These are phyloP conservation scores for Vitis hybrid DNA, from an alignment of 177 flowering plant genomes.

Conservation along the genomic window DNA sequence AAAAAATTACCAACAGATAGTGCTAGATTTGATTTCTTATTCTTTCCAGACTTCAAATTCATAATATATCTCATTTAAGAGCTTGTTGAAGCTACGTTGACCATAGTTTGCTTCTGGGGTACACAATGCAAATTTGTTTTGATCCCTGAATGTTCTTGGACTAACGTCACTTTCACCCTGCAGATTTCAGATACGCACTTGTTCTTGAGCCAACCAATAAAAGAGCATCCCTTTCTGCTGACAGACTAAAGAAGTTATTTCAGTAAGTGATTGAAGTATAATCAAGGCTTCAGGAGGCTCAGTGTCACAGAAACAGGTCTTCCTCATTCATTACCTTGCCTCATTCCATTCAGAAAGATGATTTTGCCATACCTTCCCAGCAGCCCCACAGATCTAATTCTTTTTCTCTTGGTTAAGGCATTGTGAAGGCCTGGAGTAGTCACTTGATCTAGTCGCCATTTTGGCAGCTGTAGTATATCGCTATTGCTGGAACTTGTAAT, in stretches of 20 bases:
- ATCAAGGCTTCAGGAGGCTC: background rate
- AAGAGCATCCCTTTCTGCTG: conserved; percentile 71
- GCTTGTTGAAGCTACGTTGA: background rate
- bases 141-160: background rate
- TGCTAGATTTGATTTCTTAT: background rate
- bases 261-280: conserved; percentile 28
- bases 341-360: background rate
- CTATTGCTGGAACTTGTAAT: background rate
- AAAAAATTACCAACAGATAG: background rate
- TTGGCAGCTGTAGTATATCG: background rate
- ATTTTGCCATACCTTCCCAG: conserved; percentile 1
- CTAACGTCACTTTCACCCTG: conserved; percentile 9
- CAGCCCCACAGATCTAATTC: background rate
- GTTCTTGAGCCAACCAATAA: conserved; percentile 94
- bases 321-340: background rate
- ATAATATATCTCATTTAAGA: too few species aligned
- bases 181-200: conserved; percentile 88
- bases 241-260: conserved; percentile 68
- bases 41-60: background rate
- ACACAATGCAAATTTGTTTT: background rate
- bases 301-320: background rate
- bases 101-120: too few species aligned
- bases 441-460: background rate
- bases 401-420: background rate
- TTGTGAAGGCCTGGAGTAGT: background rate